phyloP scores from a whole-genome alignment of 2,329 filamentous ascomycete genomes.

The Fusarium sp. region DNA sequence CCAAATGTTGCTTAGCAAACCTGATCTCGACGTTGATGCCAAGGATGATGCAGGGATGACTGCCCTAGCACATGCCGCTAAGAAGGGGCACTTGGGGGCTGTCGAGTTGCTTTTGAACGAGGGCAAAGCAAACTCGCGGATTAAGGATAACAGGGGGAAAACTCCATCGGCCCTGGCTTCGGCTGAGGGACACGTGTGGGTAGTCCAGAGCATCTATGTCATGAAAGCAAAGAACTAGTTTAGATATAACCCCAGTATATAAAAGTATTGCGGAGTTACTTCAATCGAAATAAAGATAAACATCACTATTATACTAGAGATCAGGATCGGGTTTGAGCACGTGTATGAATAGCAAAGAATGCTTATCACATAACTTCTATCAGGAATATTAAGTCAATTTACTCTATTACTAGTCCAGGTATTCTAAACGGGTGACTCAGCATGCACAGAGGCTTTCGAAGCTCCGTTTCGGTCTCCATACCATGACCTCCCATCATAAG shows the following conservation, averaged over 20 bases:
- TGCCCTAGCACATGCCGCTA: not conserved
- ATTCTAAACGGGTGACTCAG: not conserved
- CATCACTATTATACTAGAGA: too few species aligned
- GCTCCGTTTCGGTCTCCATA: not conserved
- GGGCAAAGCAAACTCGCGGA: not conserved
- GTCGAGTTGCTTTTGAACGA: not conserved
- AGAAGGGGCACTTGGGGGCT: not conserved
- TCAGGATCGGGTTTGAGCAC: too few species aligned
- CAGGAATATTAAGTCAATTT: too few species aligned
- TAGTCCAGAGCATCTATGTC: not conserved
- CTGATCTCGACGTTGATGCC: not conserved
- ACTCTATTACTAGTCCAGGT: too few species aligned
- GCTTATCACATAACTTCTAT: too few species aligned
- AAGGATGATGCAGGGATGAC: not conserved
- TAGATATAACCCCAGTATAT: too few species aligned
- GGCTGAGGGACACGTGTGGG: not conserved
- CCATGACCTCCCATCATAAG: not conserved
- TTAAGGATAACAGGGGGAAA: not conserved
- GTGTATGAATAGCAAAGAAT: too few species aligned
- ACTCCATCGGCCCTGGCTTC: not conserved
- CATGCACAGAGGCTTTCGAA: constrained; percentile 19
- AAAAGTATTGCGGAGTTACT: too few species aligned
- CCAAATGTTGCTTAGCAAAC: not conserved
- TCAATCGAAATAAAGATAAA: too few species aligned
- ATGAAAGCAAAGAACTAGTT: not conserved